These are phyloP conservation scores for Pisolithus tinctorius DNA, from an alignment of 768 basidiomycete species.

Conservation along the genomic window DNA sequence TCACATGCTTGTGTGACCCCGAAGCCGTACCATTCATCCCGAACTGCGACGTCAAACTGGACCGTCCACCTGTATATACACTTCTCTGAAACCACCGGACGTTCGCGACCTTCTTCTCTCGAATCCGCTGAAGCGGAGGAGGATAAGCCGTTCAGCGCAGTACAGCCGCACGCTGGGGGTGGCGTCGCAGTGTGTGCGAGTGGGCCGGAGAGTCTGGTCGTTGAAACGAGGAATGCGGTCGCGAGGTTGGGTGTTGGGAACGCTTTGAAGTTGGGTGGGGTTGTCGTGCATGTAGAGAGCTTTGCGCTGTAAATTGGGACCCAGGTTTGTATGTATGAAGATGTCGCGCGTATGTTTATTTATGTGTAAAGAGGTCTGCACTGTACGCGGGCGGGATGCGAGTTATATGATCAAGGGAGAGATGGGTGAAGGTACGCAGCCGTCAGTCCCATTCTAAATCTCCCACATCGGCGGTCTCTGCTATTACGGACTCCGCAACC, in stretches of 20 bases:
- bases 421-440: too few relatives aligned
- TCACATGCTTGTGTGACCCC: conserved; percentile 70
- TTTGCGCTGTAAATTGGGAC: conserved; percentile 37
- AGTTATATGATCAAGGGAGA: too few relatives aligned
- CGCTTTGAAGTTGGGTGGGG: conserved; percentile 46
- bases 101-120: conserved; percentile 12
- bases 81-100: conserved; percentile 36
- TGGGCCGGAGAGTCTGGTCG: conserved; percentile 67
- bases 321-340: background rate
- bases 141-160: too few relatives aligned
- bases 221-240: conserved; percentile 73
- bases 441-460: too few relatives aligned
- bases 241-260: conserved; percentile 45
- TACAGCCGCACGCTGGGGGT: conserved; percentile 28
- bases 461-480: too few relatives aligned
- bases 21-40: conserved; percentile 60
- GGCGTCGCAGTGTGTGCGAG: conserved; percentile 76
- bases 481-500: too few relatives aligned
- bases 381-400: too few relatives aligned
- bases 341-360: too few relatives aligned
- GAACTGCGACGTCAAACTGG: conserved; percentile 50
- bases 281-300: conserved; percentile 72
- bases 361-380: too few relatives aligned
- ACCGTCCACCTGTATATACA: conserved; percentile 41
- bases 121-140: conserved; percentile 9